A percentile compares a stretch with the other conserved stretches of the same genome.
phyloP scores from a whole-genome alignment of 805 yeast species.

The Ogataea pilisensis region DNA sequence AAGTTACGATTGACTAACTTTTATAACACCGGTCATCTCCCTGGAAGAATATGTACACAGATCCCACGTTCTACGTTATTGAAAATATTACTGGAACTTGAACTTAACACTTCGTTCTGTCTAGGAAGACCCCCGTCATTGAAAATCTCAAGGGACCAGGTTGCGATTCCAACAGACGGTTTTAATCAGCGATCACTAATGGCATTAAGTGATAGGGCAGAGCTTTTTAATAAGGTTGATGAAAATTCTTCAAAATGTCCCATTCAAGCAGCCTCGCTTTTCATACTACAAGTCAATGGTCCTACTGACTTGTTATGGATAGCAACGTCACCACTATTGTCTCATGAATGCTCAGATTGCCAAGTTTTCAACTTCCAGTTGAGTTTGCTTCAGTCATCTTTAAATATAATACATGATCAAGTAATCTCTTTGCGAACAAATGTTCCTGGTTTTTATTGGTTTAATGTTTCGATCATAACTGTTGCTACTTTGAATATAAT shows the following conservation, averaged over 20 bases:
- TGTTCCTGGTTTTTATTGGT: constrained; percentile 7
- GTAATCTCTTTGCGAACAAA: neutral
- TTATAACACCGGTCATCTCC: constrained; percentile 3
- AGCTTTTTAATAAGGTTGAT: constrained; percentile 4
- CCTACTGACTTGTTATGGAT: constrained; percentile 8
- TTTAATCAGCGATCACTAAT: neutral
- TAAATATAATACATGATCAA: constrained; percentile 1
- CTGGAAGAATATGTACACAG: constrained; percentile 9
- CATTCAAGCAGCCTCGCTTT: neutral
- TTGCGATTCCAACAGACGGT: constrained; percentile 1
- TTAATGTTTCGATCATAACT: constrained; percentile 4
- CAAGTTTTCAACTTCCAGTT: neutral
- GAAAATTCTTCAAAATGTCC: constrained; percentile 8
- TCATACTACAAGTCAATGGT: neutral
- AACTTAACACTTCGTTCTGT: constrained; percentile 7
- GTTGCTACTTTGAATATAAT: constrained; percentile 7
- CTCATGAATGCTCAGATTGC: constrained; percentile 13
- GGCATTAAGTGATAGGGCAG: constrained; percentile 1
- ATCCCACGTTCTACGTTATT: constrained; percentile 8
- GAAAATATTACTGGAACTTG: constrained; percentile 8
- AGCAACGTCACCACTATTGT: constrained; percentile 10
- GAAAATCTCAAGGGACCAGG: constrained; percentile 6
- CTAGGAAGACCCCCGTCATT: constrained; percentile 14
- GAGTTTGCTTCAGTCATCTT: constrained; percentile 3
- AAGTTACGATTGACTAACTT: constrained; percentile 10